phyloP scores from a whole-genome alignment of 257 asterid genomes.

The Scutellaria minor region DNA sequence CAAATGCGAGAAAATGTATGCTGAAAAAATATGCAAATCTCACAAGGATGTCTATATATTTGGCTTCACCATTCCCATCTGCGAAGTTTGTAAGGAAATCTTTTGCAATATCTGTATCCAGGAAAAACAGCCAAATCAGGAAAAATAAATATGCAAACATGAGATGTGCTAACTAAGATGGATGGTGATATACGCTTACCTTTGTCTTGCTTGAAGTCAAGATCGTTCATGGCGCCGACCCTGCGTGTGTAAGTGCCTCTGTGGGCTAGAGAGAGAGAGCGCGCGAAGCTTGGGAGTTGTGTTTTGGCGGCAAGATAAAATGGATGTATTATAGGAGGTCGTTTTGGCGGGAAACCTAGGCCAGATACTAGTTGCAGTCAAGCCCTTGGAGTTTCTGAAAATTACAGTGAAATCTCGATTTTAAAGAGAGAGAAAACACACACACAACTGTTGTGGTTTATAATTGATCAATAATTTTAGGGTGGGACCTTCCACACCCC shows the following conservation, averaged over 20 bases:
- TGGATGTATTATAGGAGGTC: neutral
- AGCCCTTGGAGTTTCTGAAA: slow-evolving; percentile 23
- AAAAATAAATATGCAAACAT: neutral
- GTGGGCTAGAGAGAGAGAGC: slow-evolving; percentile 16
- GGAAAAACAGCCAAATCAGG: neutral
- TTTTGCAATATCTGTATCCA: slow-evolving; percentile 68
- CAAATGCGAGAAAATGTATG: neutral
- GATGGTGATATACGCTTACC: slow-evolving; percentile 42
- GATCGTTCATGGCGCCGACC: slow-evolving; percentile 54
- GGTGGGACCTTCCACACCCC: too few species aligned
- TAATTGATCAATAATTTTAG: too few species aligned
- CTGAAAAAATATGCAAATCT: slow-evolving; percentile 33
- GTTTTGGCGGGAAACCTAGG: slow-evolving; percentile 70
- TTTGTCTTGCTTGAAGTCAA: slow-evolving; percentile 72
- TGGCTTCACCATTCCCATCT: slow-evolving; percentile 71
- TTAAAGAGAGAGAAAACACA: too few species aligned
- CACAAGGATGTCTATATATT: slow-evolving; percentile 76
- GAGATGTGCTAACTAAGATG: neutral
- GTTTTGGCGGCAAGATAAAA: slow-evolving; percentile 62
- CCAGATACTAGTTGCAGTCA: slow-evolving; percentile 34
- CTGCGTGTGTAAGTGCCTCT: slow-evolving; percentile 23
- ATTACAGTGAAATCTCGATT: neutral
- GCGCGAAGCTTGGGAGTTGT: slow-evolving; percentile 22
- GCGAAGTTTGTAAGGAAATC: slow-evolving; percentile 76
- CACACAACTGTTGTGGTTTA: too few species aligned